These are phyloP conservation scores for Leccinum subatratum DNA, from an alignment of 1,284 basidiomycete species.

Conservation along the genomic window DNA sequence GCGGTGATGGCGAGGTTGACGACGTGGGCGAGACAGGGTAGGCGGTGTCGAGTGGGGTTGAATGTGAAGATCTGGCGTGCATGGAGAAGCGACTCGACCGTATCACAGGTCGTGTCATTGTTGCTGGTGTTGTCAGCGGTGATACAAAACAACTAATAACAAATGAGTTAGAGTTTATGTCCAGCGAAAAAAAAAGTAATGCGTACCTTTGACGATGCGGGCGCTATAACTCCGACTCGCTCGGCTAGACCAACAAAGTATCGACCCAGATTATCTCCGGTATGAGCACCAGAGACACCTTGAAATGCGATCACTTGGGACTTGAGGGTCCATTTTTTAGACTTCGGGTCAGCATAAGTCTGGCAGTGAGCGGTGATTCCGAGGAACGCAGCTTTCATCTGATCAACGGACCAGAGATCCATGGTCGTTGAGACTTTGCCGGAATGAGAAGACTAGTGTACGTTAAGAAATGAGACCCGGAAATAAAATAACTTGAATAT, in stretches of 20 bases:
- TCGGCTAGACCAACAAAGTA: background rate
- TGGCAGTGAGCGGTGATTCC: background rate
- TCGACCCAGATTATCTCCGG: background rate
- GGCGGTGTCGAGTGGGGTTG: no score
- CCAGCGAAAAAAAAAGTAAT: no score
- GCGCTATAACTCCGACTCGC: background rate
- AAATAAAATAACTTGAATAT: background rate
- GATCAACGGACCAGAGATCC: background rate
- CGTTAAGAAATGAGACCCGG: background rate
- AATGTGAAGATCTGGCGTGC: no score
- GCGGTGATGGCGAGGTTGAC: no score
- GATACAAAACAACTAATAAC: no score
- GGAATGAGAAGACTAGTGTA: background rate
- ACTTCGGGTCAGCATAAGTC: background rate
- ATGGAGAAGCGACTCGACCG: no score
- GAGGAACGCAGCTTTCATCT: background rate
- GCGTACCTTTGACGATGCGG: background rate
- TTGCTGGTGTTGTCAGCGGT: no score
- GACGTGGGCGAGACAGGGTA: no score
- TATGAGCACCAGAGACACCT: background rate
- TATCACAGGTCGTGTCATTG: no score
- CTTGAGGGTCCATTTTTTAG: background rate
- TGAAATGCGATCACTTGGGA: background rate
- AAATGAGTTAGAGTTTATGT: no score
- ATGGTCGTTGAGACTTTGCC: background rate